Evolutionary conservation across 1,139 yeast genomes (phyloP).

Genomic region (Tardiomyces blankii): DNA sequence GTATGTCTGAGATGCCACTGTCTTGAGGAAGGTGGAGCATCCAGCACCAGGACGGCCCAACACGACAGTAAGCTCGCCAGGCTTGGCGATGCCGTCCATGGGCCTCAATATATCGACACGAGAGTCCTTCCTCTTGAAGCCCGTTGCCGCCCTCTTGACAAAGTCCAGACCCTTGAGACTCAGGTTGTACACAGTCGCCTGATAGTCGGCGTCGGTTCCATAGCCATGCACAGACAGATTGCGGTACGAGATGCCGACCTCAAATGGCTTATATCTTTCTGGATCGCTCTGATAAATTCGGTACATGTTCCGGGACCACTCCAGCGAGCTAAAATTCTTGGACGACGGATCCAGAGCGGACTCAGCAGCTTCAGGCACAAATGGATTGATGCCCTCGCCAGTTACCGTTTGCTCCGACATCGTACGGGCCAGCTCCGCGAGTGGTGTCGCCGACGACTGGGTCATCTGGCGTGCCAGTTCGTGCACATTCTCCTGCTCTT

Average conservation of each 20-base stretch:
- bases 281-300: conserved; percentile 45
- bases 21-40: conserved; percentile 65
- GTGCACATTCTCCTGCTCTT: conserved; percentile 9
- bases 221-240: conserved; percentile 62
- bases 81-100: conserved; percentile 55
- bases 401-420: conserved; percentile 6
- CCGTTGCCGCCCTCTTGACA: conserved; percentile 11
- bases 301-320: conserved; percentile 65
- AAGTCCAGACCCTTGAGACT: conserved; percentile 18
- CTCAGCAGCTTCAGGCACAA: conserved; percentile 18
- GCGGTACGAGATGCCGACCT: conserved; percentile 59
- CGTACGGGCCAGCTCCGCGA: conserved; percentile 1
- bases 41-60: conserved; percentile 82
- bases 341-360: conserved; percentile 43
- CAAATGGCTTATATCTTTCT: conserved; percentile 51
- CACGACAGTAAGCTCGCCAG: conserved; percentile 70
- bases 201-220: conserved; percentile 73
- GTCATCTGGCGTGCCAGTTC: conserved; percentile 19
- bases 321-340: conserved; percentile 46
- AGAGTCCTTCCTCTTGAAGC: conserved; percentile 15
- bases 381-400: conserved; percentile 11
- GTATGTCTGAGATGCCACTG: conserved; percentile 59
- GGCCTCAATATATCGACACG: conserved; percentile 49
- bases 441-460: conserved; percentile 1
- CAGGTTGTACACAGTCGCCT: conserved; percentile 53